Conservation (phyloP, 768 basidiomycete species). For the Suillus plorans region DNA sequence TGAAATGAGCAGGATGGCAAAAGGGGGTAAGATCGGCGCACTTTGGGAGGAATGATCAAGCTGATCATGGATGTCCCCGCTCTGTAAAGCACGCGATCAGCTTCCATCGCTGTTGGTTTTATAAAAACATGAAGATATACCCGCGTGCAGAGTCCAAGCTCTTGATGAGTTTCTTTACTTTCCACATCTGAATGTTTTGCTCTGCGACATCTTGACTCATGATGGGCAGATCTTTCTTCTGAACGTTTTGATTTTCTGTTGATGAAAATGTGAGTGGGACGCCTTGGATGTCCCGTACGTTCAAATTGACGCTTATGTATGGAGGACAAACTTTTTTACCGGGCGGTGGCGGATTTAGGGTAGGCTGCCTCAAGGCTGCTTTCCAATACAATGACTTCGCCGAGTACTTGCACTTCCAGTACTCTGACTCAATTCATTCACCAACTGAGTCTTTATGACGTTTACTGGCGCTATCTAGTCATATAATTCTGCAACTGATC, state of each 20-base stretch:
- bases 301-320: not conserved
- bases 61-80: slow-evolving; percentile 99
- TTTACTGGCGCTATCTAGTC: not conserved
- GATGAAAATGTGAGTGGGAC: slow-evolving; percentile 18
- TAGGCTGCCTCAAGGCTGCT: slow-evolving; percentile 1
- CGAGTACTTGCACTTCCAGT: not conserved
- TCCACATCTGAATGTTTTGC: slow-evolving; percentile 98
- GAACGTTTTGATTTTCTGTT: slow-evolving; percentile 5
- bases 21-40: slow-evolving; percentile 29
- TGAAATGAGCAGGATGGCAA: not conserved
- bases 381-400: not conserved
- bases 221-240: slow-evolving; percentile 35
- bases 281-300: not conserved
- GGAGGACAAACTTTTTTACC: slow-evolving; percentile 5
- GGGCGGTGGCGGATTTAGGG: slow-evolving; percentile 7
- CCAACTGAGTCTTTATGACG: not conserved
- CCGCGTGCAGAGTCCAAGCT: slow-evolving; percentile 84
- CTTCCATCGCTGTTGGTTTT: slow-evolving; percentile 4
- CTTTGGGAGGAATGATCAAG: slow-evolving; percentile 94
- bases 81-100: slow-evolving; percentile 41
- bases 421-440: not conserved
- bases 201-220: slow-evolving; percentile 87
- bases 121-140: slow-evolving; percentile 17
- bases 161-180: slow-evolving; percentile 99
- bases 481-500: not conserved